A percentile compares a stretch with the other conserved stretches of the same genome.
phyloP scores from a whole-genome alignment of 2,329 filamentous ascomycete species.

The Trichoderma oligosporum region DNA sequence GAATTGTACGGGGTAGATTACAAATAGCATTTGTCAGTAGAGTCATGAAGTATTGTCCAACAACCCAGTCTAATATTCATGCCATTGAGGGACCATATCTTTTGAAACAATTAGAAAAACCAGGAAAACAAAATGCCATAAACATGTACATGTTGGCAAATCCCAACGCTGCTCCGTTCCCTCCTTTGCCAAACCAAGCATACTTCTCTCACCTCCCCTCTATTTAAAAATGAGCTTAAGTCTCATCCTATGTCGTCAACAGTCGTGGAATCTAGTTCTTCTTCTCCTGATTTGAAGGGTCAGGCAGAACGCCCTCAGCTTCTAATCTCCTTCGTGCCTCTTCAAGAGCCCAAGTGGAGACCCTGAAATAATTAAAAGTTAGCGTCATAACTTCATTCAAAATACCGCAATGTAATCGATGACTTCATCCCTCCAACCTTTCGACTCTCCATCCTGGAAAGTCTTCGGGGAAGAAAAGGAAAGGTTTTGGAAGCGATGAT shows the following conservation, averaged over 20 bases:
- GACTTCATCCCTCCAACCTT: neutral
- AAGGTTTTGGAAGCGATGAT: neutral
- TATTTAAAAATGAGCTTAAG: constrained; percentile 6
- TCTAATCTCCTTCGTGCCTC: constrained; percentile 94
- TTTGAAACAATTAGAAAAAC: constrained; percentile 21
- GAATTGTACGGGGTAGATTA: neutral
- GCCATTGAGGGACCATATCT: constrained; percentile 31
- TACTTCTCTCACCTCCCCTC: constrained; percentile 20
- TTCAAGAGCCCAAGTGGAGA: constrained; percentile 98
- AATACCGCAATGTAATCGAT: constrained; percentile 25
- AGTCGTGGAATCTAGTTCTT: constrained; percentile 38
- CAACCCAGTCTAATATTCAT: constrained; percentile 31
- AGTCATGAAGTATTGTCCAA: constrained; percentile 13
- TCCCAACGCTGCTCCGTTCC: constrained; percentile 20
- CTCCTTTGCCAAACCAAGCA: constrained; percentile 20
- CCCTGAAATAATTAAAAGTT: constrained; percentile 53
- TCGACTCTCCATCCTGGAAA: neutral
- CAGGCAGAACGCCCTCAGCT: constrained; percentile 87
- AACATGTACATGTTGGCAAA: constrained; percentile 33
- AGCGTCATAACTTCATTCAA: constrained; percentile 27
- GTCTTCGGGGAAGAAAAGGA: no score
- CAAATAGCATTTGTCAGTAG: neutral
- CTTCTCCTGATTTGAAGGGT: constrained; percentile 58
- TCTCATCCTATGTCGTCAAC: constrained; percentile 4
- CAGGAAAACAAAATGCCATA: constrained; percentile 29